Evolutionary conservation across 1,139 yeast species (phyloP).

Genomic region (Scheffersomyces segobiensis): DNA sequence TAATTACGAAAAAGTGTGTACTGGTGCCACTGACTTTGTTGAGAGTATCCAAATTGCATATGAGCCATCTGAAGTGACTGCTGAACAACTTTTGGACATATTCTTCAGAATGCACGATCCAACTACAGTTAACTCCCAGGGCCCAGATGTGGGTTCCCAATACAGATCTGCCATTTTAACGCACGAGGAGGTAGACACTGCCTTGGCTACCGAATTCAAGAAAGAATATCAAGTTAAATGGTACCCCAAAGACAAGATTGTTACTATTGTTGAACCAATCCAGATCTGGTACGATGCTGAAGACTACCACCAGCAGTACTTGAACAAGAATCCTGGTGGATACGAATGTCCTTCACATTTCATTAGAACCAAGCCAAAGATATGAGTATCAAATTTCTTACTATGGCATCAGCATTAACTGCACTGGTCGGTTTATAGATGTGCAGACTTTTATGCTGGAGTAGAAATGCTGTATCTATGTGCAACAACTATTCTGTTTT

Average conservation of each 20-base stretch:
- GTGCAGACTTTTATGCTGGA: neutral
- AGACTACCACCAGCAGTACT: slow-evolving; percentile 84
- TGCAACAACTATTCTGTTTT: too few species aligned
- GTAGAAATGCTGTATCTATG: neutral
- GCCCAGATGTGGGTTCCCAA: slow-evolving; percentile 82
- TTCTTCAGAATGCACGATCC: slow-evolving; percentile 93
- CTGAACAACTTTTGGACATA: slow-evolving; percentile 70
- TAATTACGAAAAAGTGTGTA: slow-evolving; percentile 75
- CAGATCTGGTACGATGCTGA: slow-evolving; percentile 86
- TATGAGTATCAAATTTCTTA: slow-evolving; percentile 5
- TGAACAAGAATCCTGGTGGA: slow-evolving; percentile 77
- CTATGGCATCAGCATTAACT: neutral
- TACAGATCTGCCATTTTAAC: slow-evolving; percentile 78
- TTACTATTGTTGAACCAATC: slow-evolving; percentile 70
- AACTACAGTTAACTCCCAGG: slow-evolving; percentile 62
- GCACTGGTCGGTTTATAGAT: neutral
- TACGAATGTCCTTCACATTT: slow-evolving; percentile 90
- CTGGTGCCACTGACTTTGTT: slow-evolving; percentile 68
- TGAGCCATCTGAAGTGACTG: slow-evolving; percentile 63
- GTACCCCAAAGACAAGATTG: slow-evolving; percentile 48
- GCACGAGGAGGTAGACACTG: slow-evolving; percentile 47
- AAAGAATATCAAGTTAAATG: slow-evolving; percentile 37
- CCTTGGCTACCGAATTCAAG: slow-evolving; percentile 27
- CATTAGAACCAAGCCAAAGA: slow-evolving; percentile 25
- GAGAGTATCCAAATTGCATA: slow-evolving; percentile 83